phyloP scores from a whole-genome alignment of 2,329 filamentous ascomycete genomes.

The Xylaria sp. region DNA sequence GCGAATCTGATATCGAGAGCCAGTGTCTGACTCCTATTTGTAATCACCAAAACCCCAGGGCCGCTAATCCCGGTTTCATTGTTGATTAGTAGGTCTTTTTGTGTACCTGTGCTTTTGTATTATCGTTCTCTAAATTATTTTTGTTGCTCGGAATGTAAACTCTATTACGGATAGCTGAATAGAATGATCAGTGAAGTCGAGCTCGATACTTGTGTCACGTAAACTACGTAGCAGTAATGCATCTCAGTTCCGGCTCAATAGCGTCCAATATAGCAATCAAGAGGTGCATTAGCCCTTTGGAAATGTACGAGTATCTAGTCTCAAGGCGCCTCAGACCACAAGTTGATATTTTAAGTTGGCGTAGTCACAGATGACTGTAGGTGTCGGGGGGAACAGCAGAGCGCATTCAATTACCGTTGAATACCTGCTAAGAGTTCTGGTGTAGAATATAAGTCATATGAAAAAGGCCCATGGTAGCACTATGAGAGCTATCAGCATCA shows the following conservation, averaged over 20 bases:
- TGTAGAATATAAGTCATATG: too few species aligned
- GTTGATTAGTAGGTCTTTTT: neutral
- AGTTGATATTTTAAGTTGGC: neutral
- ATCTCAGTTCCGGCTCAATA: neutral
- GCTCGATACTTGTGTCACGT: neutral
- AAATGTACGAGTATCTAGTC: neutral
- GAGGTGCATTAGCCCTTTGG: too few species aligned
- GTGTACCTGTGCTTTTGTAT: neutral
- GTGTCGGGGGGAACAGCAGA: too few species aligned
- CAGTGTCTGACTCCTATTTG: neutral
- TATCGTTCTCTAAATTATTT: neutral
- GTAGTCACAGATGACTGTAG: neutral
- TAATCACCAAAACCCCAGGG: neutral
- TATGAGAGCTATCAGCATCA: too few species aligned
- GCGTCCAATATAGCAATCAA: neutral
- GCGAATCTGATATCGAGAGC: conserved; percentile 1
- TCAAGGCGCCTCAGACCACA: neutral
- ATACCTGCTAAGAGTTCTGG: neutral
- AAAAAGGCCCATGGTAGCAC: too few species aligned
- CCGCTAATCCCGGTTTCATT: neutral
- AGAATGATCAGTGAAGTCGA: neutral
- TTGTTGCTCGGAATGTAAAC: neutral
- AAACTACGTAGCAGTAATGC: too few species aligned
- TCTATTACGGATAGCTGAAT: neutral
- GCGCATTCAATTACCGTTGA: neutral